These are phyloP conservation scores for Candida endomychidarum DNA, from an alignment of 805 yeast species.

Conservation along the genomic window DNA sequence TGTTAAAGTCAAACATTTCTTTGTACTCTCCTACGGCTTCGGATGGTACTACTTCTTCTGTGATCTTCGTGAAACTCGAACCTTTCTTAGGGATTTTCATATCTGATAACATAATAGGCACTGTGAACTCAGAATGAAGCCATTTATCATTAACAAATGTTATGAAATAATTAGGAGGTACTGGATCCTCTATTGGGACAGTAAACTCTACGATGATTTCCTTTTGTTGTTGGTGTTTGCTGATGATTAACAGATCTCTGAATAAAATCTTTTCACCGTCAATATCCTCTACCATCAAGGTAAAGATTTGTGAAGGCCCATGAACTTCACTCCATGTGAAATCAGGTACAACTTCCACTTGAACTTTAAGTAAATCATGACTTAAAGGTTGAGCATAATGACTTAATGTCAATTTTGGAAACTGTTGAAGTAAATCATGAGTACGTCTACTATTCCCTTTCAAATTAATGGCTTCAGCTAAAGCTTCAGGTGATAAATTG, in stretches of 20 bases:
- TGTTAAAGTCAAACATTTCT: conserved; percentile 44
- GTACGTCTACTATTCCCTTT: conserved; percentile 64
- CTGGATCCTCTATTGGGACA: conserved; percentile 57
- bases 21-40: conserved; percentile 48
- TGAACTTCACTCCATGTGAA: conserved; percentile 83
- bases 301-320: conserved; percentile 63
- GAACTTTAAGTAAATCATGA: conserved; percentile 61
- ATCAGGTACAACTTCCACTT: conserved; percentile 62
- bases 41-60: conserved; percentile 47
- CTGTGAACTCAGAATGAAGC: conserved; percentile 69
- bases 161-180: conserved; percentile 70
- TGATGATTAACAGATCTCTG: conserved; percentile 53
- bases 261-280: conserved; percentile 76
- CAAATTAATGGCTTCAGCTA: conserved; percentile 77
- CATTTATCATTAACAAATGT: conserved; percentile 77
- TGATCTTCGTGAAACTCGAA: conserved; percentile 61
- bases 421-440: conserved; percentile 60
- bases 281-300: conserved; percentile 75
- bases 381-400: conserved; percentile 78
- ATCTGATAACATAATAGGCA: conserved; percentile 56
- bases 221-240: conserved; percentile 47
- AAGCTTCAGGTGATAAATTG: conserved; percentile 67
- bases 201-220: conserved; percentile 65
- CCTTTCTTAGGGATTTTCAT: conserved; percentile 61
- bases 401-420: conserved; percentile 65